Evolutionary conservation across 768 basidiomycete species (phyloP).

Genomic region (Porpolomopsis calyptriformis): DNA sequence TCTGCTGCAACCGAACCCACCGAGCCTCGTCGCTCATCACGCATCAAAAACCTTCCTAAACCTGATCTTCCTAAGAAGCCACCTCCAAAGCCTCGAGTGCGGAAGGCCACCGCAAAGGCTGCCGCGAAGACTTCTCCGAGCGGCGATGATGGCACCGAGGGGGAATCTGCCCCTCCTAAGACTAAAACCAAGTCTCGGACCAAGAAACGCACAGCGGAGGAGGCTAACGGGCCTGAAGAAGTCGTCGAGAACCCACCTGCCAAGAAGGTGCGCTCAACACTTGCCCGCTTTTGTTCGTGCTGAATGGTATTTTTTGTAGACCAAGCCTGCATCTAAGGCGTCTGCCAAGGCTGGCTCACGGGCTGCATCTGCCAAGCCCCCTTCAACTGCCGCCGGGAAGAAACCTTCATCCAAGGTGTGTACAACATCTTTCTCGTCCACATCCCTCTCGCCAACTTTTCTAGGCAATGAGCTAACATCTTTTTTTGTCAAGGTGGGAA

Average conservation of each 20-base stretch:
- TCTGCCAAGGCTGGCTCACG: conserved; percentile 21
- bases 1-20: conserved; percentile 28
- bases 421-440: too few relatives aligned
- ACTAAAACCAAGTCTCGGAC: conserved; percentile 14
- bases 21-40: conserved; percentile 60
- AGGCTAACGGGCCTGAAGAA: conserved; percentile 27
- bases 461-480: conserved; percentile 10
- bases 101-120: conserved; percentile 35
- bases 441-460: conserved; percentile 4
- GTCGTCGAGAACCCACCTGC: conserved; percentile 41
- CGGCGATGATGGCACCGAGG: conserved; percentile 33
- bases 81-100: conserved; percentile 50
- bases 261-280: conserved; percentile 50
- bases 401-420: conserved; percentile 45
- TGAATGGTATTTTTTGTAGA: conserved; percentile 13
- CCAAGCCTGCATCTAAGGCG: conserved; percentile 29
- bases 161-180: conserved; percentile 15
- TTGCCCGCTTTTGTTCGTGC: too few relatives aligned
- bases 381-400: conserved; percentile 24
- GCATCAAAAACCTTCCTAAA: conserved; percentile 67
- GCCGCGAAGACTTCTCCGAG: conserved; percentile 27
- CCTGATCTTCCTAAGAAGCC: conserved; percentile 44
- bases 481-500: conserved; percentile 25
- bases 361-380: conserved; percentile 27
- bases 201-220: conserved; percentile 21